Evolutionary conservation across 2,329 filamentous ascomycete genomes (phyloP), one percentile per base, ranked within the genome.

Genomic region (Fusarium floridanum): DNA sequence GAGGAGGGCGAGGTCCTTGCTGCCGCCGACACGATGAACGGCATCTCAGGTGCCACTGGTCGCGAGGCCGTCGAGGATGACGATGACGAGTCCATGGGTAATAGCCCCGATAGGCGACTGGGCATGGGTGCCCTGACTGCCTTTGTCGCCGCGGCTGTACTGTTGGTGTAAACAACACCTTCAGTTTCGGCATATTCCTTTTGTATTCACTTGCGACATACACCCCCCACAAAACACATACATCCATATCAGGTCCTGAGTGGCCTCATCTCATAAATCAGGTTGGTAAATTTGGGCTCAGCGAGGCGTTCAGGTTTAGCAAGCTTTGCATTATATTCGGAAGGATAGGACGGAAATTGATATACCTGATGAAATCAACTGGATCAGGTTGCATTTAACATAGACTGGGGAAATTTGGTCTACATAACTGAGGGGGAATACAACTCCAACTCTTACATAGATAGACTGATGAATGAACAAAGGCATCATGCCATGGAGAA

Each of bases 21-120:
- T 8, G 91, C 91, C 0, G 91, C 93, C 3, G 94, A 97, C 82
- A 82, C 78, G 55, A 81, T 95, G 78, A 96, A 96, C 81, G 85
- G 84, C 10, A 82, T 91, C 65, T 83, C 79, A 8, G 77, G 81
- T 41, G 76, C 83, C 14, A 80, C 78, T 3, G 85, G 86, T 10
- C 82, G 86, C 16, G 76, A 75, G 37, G 76, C 65, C 16, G 56
- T 74, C 11, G 70, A 61, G 20, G 57, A 37, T 48, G 37, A 63
- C 17, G 67, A 66, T 43, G 74, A 76, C 29, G 63, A 71, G 55
- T 77, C 73, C 11, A 73, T 70, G 37, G 75, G 73, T 11, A 70
- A 56, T 37, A 41, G 71, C 61, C 48, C 73, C 34, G 43, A 73
- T 39, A 76, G 76, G 43, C 76, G 73, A 29, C 64, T 81, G 53